Evolutionary conservation across 768 basidiomycete genomes (phyloP).

Genomic region (Hortiboletus campestris): DNA sequence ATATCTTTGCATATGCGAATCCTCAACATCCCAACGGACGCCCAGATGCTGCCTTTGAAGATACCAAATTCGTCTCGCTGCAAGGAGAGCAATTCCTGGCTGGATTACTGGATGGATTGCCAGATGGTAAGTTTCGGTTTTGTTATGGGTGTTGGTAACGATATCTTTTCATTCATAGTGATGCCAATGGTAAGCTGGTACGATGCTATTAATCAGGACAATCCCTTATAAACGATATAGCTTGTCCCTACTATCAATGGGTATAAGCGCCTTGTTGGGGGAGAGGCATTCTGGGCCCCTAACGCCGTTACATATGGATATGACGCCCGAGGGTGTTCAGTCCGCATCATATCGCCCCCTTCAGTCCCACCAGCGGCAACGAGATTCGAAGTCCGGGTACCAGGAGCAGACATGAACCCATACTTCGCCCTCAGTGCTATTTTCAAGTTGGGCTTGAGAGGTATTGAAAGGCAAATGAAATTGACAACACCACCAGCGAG

Average conservation of each 20-base stretch:
- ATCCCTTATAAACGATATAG: constrained; percentile 34
- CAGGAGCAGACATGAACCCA: constrained; percentile 97
- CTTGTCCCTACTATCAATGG: constrained; percentile 91
- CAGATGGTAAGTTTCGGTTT: constrained; percentile 61
- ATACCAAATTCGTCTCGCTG: constrained; percentile 81
- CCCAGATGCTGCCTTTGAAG: constrained; percentile 67
- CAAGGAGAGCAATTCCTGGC: constrained; percentile 93
- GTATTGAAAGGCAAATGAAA: constrained; percentile 73
- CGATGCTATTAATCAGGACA: not conserved
- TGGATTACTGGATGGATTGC: constrained; percentile 83
- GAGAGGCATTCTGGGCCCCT: constrained; percentile 93
- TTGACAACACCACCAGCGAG: constrained; percentile 72
- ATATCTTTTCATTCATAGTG: constrained; percentile 41
- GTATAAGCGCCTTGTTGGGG: constrained; percentile 94
- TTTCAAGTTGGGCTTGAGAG: constrained; percentile 82
- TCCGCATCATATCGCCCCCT: constrained; percentile 91
- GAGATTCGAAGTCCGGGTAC: constrained; percentile 89
- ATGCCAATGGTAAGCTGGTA: constrained; percentile 70
- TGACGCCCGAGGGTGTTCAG: constrained; percentile 89
- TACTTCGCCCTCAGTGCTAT: constrained; percentile 87
- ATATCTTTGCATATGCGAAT: constrained; percentile 74
- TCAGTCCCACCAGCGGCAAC: constrained; percentile 80
- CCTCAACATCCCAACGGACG: constrained; percentile 63
- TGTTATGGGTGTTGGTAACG: not conserved
- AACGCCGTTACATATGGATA: constrained; percentile 94